Base-by-base conservation (phyloP, 148 eudicot species). In the Spergularia marina region DNA sequence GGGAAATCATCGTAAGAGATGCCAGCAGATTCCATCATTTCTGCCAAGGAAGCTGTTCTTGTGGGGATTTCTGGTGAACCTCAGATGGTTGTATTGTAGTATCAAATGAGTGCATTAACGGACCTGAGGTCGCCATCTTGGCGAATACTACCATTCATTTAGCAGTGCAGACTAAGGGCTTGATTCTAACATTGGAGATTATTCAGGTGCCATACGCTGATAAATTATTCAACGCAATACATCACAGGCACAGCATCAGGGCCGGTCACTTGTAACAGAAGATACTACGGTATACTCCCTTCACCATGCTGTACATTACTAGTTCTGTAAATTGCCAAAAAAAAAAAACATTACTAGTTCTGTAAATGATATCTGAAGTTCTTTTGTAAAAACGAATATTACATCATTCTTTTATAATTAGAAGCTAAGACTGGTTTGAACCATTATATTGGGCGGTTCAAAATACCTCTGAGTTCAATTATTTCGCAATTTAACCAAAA, bases 11-110 rank as follows among this genome's bases (percentile, higher is more conserved):
- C 17, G 86, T 90, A 20, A 84, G 98, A 70, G 98, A 94, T 87
- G 88, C 93, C 70, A 91, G 84, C 66, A 85, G 98, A 85, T 91
- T 94, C 80, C 98, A 94, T 79, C 96, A 83, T 83, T 94, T 94
- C 73, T 76, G 53, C 71, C 73, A 71, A 73, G 97, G 96, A 52
- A 82, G 76, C 44, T 94, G 98, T 67, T 91, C 97, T 17, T 94
- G 98, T 87, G 83, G 88, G 51, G 97, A 90, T 83, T 87, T 91
- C 77, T 94, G 98, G 96, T 94, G 84, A 94, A 6, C 10, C 49
- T 44, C 49, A 44, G 49, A 68, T 49, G 16, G 12, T 10, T 25
- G 10, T 13, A 59, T 12, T 6, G 23, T 23, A 18, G 23, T 57
- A 30, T 57, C 9, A 57, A 10, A 10, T 18, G 23, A 2, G 21